Conservation (phyloP, 768 basidiomycete genomes). For the Leccinum rimulosum region DNA sequence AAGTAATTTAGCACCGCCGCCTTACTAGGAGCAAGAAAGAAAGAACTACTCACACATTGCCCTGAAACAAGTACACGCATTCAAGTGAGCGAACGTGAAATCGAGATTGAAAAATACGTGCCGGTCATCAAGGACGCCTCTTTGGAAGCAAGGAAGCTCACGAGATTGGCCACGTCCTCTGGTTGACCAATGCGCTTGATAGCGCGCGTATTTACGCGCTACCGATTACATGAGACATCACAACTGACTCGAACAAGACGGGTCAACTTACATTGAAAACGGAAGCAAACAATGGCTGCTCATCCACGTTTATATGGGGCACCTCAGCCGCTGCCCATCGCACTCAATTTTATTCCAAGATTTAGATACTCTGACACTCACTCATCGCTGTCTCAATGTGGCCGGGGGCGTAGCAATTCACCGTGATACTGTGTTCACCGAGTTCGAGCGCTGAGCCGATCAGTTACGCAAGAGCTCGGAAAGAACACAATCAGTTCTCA, state of each 20-base stretch:
- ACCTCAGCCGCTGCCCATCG: neutral
- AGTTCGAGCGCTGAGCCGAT: neutral
- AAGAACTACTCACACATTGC: neutral
- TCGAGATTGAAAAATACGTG: neutral
- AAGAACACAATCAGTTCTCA: slow-evolving; percentile 8
- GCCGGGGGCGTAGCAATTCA: neutral
- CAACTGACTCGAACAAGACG: neutral
- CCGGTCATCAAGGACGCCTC: neutral
- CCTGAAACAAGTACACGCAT: neutral
- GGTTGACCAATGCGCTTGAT: neutral
- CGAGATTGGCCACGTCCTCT: neutral
- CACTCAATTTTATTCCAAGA: neutral
- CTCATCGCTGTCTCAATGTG: neutral
- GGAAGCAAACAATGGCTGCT: neutral
- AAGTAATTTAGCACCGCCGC: neutral
- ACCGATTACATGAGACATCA: neutral
- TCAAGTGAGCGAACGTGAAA: neutral
- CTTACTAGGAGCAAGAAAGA: neutral
- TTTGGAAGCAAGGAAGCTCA: neutral
- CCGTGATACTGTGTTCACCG: neutral
- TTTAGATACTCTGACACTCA: neutral
- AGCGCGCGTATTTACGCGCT: neutral
- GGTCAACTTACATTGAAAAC: neutral
- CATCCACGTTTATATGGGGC: neutral
- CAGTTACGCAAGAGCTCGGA: neutral